phyloP scores from a whole-genome alignment of 1,284 basidiomycete species.

The Neonothopanus nambi region DNA sequence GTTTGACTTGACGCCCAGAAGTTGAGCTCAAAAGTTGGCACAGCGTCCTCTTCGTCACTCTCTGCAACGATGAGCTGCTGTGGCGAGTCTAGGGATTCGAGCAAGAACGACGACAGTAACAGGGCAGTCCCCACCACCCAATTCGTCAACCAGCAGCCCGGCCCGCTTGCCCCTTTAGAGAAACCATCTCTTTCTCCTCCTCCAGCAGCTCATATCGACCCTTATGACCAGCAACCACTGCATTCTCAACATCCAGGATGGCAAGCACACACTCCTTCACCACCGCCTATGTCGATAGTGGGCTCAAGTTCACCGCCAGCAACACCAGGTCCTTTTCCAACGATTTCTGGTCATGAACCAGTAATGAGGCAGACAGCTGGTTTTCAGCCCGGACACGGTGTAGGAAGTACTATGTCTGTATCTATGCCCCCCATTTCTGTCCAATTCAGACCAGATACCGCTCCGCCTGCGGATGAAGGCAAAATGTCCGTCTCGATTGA shows the following conservation, averaged over 20 bases:
- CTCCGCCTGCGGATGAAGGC: too few species aligned
- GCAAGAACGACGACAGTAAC: slow-evolving; percentile 34
- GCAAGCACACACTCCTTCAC: slow-evolving; percentile 35
- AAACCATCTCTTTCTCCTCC: slow-evolving; percentile 45
- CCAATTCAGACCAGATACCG: slow-evolving; percentile 7
- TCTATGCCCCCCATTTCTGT: slow-evolving; percentile 26
- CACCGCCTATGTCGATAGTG: slow-evolving; percentile 14
- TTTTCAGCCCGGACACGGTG: slow-evolving; percentile 29
- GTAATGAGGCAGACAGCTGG: slow-evolving; percentile 13
- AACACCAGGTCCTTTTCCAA: slow-evolving; percentile 9
- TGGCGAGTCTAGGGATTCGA: slow-evolving; percentile 38
- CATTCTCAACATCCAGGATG: slow-evolving; percentile 27
- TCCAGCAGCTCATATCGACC: slow-evolving; percentile 36
- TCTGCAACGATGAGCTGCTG: slow-evolving; percentile 56
- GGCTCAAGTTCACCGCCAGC: slow-evolving; percentile 16
- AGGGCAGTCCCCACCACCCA: slow-evolving; percentile 20
- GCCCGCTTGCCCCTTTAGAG: slow-evolving; percentile 36
- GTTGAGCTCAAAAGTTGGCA: slow-evolving; percentile 1
- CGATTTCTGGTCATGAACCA: slow-evolving; percentile 16
- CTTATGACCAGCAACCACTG: slow-evolving; percentile 27
- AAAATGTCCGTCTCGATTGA: slow-evolving; percentile 78
- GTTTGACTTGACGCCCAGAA: not conserved
- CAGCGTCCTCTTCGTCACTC: not conserved
- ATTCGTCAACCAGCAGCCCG: slow-evolving; percentile 55
- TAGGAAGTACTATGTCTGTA: slow-evolving; percentile 20